A percentile compares a stretch with the other conserved stretches of the same genome.
Conservation (phyloP, 1,284 basidiomycete species). For the Anthracocystis setariae region DNA sequence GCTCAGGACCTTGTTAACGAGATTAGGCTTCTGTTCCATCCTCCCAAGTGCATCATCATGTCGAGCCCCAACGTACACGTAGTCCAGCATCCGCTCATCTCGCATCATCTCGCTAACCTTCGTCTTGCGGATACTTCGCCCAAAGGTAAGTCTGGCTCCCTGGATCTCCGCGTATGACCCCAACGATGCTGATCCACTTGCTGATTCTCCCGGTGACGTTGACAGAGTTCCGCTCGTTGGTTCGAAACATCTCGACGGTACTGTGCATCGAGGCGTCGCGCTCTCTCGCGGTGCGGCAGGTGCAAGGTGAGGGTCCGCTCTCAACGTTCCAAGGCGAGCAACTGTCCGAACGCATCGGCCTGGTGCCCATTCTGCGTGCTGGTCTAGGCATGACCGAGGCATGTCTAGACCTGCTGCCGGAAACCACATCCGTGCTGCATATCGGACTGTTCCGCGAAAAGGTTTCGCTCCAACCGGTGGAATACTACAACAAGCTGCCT, state of each 20-base stretch:
- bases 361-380: slow-evolving; percentile 90
- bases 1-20: too few species aligned
- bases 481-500: slow-evolving; percentile 74
- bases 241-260: slow-evolving; percentile 50
- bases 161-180: too few species aligned
- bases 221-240: slow-evolving; percentile 53
- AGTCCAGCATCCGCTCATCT: slow-evolving; percentile 56
- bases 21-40: too few species aligned
- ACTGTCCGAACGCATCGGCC: slow-evolving; percentile 75
- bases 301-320: slow-evolving; percentile 56
- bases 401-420: slow-evolving; percentile 83
- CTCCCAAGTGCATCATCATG: slow-evolving; percentile 9
- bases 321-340: slow-evolving; percentile 54
- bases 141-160: slow-evolving; percentile 33
- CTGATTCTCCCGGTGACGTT: background rate
- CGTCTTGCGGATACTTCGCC: slow-evolving; percentile 57
- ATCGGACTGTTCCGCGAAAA: slow-evolving; percentile 91
- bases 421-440: slow-evolving; percentile 83
- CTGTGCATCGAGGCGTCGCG: slow-evolving; percentile 55
- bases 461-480: slow-evolving; percentile 87
- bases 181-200: too few species aligned
- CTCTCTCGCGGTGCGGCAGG: slow-evolving; percentile 34
- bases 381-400: slow-evolving; percentile 91
- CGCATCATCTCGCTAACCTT: slow-evolving; percentile 54
- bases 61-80: slow-evolving; percentile 45